Evolutionary conservation across 2,329 filamentous ascomycete genomes (phyloP).

Genomic region (Pseudocercospora pini-densiflorae): DNA sequence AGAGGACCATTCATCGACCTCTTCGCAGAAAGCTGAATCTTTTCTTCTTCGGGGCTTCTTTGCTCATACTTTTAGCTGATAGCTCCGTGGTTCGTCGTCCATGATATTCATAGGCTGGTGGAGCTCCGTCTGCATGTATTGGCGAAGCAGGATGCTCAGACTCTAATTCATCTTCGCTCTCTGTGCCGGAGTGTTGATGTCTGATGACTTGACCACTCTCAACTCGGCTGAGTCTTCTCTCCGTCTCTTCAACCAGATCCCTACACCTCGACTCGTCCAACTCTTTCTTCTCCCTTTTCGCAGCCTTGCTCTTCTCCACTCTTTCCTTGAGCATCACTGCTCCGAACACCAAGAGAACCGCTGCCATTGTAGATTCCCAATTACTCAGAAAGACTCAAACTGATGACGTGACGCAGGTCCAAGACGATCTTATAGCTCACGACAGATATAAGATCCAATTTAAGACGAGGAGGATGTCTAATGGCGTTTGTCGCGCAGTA

Average conservation of each 20-base stretch:
- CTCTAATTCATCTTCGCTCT: conserved; percentile 12
- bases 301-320: conserved; percentile 30
- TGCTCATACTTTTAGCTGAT: background rate
- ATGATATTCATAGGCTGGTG: background rate
- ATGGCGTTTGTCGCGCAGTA: background rate
- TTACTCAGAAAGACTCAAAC: background rate
- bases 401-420: background rate
- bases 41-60: background rate
- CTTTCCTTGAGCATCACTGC: conserved; percentile 30
- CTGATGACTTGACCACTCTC: conserved; percentile 8
- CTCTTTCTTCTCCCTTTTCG: conserved; percentile 29
- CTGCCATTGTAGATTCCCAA: conserved; percentile 28
- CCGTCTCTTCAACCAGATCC: conserved; percentile 34
- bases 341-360: conserved; percentile 33
- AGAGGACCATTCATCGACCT: background rate
- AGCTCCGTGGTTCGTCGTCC: background rate
- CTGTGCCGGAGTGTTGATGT: background rate
- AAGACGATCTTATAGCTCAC: conserved; percentile 1
- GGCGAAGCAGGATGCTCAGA: background rate
- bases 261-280: conserved; percentile 29
- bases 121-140: background rate
- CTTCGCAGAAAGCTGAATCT: background rate
- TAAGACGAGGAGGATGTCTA: background rate
- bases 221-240: conserved; percentile 19
- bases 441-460: conserved; percentile 1